phyloP scores from a whole-genome alignment of 106 monocot genomes.

The Triglochin maritima region DNA sequence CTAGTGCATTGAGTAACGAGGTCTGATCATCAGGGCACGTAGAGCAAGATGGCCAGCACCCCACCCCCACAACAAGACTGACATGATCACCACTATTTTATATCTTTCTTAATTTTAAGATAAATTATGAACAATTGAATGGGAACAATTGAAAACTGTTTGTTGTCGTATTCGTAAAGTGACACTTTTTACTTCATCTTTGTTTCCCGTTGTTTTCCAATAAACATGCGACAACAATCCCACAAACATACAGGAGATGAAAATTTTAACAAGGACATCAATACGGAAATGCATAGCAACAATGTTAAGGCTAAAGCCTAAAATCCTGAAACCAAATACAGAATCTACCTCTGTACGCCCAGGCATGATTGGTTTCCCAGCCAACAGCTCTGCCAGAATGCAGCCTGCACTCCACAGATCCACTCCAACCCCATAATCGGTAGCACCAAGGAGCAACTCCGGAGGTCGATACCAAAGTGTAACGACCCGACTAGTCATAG shows the following conservation, averaged over 20 bases:
- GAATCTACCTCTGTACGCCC: conserved; percentile 26
- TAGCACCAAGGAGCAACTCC: conserved; percentile 26
- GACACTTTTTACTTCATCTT: too few relatives aligned
- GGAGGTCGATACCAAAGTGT: conserved; percentile 26
- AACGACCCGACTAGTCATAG: conserved; percentile 27
- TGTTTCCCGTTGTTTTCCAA: too few relatives aligned
- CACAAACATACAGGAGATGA: neutral
- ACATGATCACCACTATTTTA: too few relatives aligned
- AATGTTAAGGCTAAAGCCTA: neutral
- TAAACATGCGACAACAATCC: neutral
- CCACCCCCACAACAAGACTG: too few relatives aligned
- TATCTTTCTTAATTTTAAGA: too few relatives aligned
- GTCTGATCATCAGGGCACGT: too few relatives aligned
- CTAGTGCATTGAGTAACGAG: too few relatives aligned
- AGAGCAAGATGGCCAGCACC: too few relatives aligned
- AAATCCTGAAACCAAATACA: neutral
- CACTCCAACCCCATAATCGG: conserved; percentile 22
- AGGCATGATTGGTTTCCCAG: conserved; percentile 29
- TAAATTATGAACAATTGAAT: too few relatives aligned
- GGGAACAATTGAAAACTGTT: too few relatives aligned
- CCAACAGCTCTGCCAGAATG: conserved; percentile 26
- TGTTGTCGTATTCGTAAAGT: too few relatives aligned
- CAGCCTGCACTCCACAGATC: conserved; percentile 34
- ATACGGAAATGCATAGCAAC: too few relatives aligned
- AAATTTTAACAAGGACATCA: neutral